Conservation (phyloP, 2,329 filamentous ascomycete genomes). For the Diaporthe sp. region DNA sequence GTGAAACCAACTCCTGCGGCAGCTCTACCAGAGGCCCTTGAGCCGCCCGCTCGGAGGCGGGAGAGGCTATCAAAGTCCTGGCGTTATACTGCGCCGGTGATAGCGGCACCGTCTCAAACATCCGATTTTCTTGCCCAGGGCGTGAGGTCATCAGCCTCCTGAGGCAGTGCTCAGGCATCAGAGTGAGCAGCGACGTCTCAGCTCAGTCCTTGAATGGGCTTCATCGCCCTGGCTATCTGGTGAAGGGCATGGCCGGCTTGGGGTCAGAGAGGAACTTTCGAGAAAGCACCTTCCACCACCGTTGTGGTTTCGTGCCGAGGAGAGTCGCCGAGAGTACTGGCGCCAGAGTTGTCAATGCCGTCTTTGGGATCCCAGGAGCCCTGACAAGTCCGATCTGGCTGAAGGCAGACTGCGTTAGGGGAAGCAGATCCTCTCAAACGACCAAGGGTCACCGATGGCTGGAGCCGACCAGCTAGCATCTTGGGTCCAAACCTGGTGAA, state of each 20-base stretch:
- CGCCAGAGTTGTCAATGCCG: slow-evolving; percentile 1
- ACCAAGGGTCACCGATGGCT: slow-evolving; percentile 18
- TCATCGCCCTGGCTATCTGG: neutral
- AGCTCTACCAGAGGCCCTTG: neutral
- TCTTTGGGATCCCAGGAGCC: neutral
- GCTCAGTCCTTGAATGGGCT: neutral
- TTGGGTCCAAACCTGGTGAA: slow-evolving; percentile 1
- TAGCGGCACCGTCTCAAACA: slow-evolving; percentile 29
- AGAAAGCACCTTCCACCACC: neutral
- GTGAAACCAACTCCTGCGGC: slow-evolving; percentile 17
- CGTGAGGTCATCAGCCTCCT: neutral
- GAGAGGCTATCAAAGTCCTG: neutral
- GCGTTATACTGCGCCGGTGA: slow-evolving; percentile 18
- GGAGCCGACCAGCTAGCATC: neutral
- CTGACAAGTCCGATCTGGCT: neutral
- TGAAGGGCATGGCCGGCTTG: neutral
- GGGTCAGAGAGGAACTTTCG: neutral
- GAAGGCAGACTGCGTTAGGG: neutral
- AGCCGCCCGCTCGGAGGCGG: neutral
- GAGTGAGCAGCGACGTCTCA: neutral
- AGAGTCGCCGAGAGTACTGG: neutral
- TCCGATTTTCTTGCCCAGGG: slow-evolving; percentile 16
- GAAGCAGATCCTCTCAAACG: neutral
- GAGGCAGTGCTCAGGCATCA: slow-evolving; percentile 17
- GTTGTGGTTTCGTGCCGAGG: neutral